Conservation (phyloP, 768 basidiomycete genomes). For the Xanthoconium stramineum region DNA sequence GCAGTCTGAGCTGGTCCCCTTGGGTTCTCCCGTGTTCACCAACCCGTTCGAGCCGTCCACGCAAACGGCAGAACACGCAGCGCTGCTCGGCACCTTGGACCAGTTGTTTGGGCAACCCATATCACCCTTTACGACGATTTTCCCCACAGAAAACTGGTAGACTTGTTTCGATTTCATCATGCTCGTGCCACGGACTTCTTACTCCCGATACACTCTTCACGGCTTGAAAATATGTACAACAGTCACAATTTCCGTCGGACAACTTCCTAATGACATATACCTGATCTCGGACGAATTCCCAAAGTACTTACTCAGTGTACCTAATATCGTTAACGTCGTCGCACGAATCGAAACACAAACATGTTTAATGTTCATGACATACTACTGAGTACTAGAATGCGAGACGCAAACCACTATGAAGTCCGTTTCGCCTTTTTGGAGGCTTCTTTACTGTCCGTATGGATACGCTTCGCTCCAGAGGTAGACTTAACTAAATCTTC, state of each 20-base stretch:
- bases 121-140: conserved; percentile 20
- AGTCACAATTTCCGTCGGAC: neutral
- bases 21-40: conserved; percentile 29
- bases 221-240: conserved; percentile 3
- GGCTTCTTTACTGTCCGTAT: conserved; percentile 14
- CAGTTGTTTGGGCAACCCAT: conserved; percentile 31
- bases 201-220: neutral
- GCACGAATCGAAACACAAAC: neutral
- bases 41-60: conserved; percentile 27
- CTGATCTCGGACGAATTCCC: conserved; percentile 7
- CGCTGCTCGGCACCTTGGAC: conserved; percentile 23
- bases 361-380: conserved; percentile 5
- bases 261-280: neutral
- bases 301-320: conserved; percentile 19
- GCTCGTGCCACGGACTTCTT: neutral
- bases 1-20: conserved; percentile 8
- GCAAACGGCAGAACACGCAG: conserved; percentile 1
- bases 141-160: conserved; percentile 15
- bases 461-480: conserved; percentile 25
- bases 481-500: conserved; percentile 24
- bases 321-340: conserved; percentile 12
- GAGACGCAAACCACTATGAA: neutral
- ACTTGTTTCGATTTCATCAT: neutral
- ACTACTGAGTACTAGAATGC: neutral
- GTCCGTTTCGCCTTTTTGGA: conserved; percentile 34